Base-by-base conservation (phyloP, 2,329 filamentous ascomycete species). In the Fusarium redolens region DNA sequence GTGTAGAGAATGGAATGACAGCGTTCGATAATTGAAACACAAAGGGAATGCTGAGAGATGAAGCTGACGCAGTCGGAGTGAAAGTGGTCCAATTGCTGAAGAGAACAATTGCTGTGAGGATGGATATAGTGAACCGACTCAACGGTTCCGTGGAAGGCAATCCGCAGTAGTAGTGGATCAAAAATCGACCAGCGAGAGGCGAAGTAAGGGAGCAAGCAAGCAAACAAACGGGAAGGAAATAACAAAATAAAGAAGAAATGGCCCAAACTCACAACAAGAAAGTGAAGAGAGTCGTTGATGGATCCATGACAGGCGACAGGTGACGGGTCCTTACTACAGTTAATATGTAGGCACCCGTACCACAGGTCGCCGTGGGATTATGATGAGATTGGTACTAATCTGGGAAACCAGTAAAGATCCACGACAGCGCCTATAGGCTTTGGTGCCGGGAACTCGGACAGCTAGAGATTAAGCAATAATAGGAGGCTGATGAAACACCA, bases 221-320 rank as follows among this genome's bases (percentile, higher is more conserved):
- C 56, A 64, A 61, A 67, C 56, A 67, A 69, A 56, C 41, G 40
- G 47, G n/a, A 61, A 25, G 47, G 52, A 33, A 44, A 55, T 43
- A 33, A 59, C 44, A 73, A 72, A 74, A 68, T 75, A 68, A 74
- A 61, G 69, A 71, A 74, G 58, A 65, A 70, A 75, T 65, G 65
- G 77, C 64, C 76, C 76, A 64, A 78, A 90, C 89, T 89, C 84
- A 92, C 90, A 92, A 82, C 82, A 90, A 86, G 80, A 93, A 92
- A 68, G 91, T 92, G 79, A 92, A 87, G 74, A 93, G 88, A 66
- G 91, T 91, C 28, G 90, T 92, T 45, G 85, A 85, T 59, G 88
- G 88, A 81, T 90, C 88, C 88, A 90, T 89, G 79, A 51, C 54
- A 70, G 71, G 65, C 59, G 59, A 60, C 47, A 50, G 58, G 52